Percentiles rank a stretch among this genome's conserved stretches.
Conservation (phyloP, 805 yeast species). For the Wickerhamiella parazyma region DNA sequence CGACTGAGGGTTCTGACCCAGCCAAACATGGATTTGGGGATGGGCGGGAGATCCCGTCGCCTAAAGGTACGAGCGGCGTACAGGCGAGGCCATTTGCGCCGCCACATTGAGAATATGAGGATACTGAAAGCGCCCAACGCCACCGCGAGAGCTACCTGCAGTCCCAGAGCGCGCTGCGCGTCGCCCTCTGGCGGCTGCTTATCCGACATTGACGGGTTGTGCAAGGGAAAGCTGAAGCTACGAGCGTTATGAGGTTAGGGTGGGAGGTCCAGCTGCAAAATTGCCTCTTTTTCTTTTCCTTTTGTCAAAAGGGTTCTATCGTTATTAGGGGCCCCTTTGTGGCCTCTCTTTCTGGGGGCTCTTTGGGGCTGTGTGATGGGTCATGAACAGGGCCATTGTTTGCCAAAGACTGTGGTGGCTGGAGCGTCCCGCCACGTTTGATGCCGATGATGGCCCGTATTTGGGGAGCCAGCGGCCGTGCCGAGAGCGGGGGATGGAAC, state of each 20-base stretch:
- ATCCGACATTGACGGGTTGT: constrained; percentile 9
- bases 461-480: constrained; percentile 16
- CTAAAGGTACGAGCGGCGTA: constrained; percentile 67
- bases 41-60: constrained; percentile 40
- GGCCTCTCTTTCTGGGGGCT: too few species aligned
- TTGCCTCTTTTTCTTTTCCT: too few species aligned
- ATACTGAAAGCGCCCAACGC: constrained; percentile 58
- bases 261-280: too few species aligned
- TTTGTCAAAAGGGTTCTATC: too few species aligned
- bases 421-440: constrained; percentile 23
- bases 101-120: constrained; percentile 50
- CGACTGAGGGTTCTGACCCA: constrained; percentile 62
- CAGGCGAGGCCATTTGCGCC: constrained; percentile 64
- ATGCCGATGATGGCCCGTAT: constrained; percentile 15
- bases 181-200: constrained; percentile 12
- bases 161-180: constrained; percentile 47
- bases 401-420: too few species aligned
- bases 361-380: too few species aligned
- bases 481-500: constrained; percentile 14
- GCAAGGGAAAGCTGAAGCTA: too few species aligned
- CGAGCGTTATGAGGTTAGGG: too few species aligned
- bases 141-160: constrained; percentile 62
- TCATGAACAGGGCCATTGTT: too few species aligned
- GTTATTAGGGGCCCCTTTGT: too few species aligned
- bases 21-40: constrained; percentile 53